These are phyloP conservation scores for Microthyrium microscopicum DNA, from an alignment of 2,329 filamentous ascomycete species.

Conservation along the genomic window DNA sequence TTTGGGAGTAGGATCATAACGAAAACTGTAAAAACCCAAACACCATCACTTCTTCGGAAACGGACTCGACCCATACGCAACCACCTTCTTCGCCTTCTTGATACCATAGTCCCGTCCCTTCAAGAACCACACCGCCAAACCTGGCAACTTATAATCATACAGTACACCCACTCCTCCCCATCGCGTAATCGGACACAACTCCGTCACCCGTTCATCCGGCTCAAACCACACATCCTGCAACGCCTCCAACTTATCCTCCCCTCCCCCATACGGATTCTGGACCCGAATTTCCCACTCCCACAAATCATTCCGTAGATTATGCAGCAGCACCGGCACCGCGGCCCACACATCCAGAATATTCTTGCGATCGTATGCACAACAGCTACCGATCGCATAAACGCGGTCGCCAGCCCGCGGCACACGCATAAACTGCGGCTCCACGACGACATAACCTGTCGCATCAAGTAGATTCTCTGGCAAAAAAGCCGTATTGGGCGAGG, in stretches of 20 bases:
- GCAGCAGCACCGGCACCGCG: constrained; percentile 19
- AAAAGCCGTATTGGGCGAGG: constrained; percentile 34
- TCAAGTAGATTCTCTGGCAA: constrained; percentile 31
- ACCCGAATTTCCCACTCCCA: constrained; percentile 17
- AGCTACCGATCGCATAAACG: constrained; percentile 22
- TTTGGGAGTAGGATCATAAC: too few relatives aligned
- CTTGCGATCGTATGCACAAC: constrained; percentile 16
- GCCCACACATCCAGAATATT: constrained; percentile 19
- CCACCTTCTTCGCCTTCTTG: constrained; percentile 10
- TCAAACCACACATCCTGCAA: constrained; percentile 13
- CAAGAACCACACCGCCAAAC: constrained; percentile 17
- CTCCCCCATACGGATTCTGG: constrained; percentile 14
- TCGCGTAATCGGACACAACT: constrained; percentile 17
- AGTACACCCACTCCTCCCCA: constrained; percentile 21
- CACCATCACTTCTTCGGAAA: too few relatives aligned
- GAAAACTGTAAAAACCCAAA: too few relatives aligned
- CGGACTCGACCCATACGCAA: constrained; percentile 3
- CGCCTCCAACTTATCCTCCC: constrained; percentile 12
- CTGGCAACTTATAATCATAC: constrained; percentile 17
- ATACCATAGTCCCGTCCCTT: constrained; percentile 23
- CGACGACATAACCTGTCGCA: constrained; percentile 30
- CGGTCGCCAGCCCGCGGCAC: constrained; percentile 18
- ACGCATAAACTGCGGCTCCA: constrained; percentile 28
- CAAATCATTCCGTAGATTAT: constrained; percentile 19
- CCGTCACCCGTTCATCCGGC: constrained; percentile 9